Percentiles rank a stretch among this genome's conserved stretches.
Evolutionary conservation across 371 early-diverging fungal genomes (phyloP).

Genomic region (Mortierella sp.): DNA sequence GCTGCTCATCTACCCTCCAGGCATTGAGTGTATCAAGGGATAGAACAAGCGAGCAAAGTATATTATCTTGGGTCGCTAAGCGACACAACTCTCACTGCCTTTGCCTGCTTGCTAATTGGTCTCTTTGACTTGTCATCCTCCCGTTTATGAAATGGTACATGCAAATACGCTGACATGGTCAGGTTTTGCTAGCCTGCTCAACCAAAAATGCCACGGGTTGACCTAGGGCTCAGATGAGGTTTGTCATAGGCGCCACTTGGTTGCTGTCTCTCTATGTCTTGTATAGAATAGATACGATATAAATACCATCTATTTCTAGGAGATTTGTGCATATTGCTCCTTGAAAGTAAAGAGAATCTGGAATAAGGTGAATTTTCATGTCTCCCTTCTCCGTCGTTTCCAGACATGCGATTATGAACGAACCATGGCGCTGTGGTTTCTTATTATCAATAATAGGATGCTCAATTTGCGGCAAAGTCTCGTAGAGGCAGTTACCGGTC

Average conservation of each 20-base stretch:
- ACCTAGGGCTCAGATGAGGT: not conserved
- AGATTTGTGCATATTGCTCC: constrained; percentile 6
- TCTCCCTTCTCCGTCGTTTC: not conserved
- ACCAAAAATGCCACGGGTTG: not conserved
- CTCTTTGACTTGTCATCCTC: constrained; percentile 2
- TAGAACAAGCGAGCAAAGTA: not conserved
- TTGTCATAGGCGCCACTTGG: not conserved
- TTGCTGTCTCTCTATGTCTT: not conserved
- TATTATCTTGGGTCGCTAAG: not conserved
- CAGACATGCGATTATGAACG: not conserved
- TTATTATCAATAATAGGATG: no score
- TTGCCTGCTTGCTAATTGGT: constrained; percentile 5
- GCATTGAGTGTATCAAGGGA: no score
- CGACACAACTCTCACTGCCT: constrained; percentile 9
- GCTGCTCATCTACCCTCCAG: no score
- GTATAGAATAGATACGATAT: not conserved
- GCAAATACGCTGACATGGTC: not conserved
- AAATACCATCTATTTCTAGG: constrained; percentile 4
- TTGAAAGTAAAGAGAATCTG: constrained; percentile 15
- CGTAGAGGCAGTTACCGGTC: no score
- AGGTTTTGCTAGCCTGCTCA: not conserved
- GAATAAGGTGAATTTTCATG: constrained; percentile 4
- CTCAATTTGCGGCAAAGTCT: no score
- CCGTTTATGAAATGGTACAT: not conserved
- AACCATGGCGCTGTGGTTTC: no score